phyloP scores from a whole-genome alignment of 306 rosid species.

The Ochetophila trinervis region DNA sequence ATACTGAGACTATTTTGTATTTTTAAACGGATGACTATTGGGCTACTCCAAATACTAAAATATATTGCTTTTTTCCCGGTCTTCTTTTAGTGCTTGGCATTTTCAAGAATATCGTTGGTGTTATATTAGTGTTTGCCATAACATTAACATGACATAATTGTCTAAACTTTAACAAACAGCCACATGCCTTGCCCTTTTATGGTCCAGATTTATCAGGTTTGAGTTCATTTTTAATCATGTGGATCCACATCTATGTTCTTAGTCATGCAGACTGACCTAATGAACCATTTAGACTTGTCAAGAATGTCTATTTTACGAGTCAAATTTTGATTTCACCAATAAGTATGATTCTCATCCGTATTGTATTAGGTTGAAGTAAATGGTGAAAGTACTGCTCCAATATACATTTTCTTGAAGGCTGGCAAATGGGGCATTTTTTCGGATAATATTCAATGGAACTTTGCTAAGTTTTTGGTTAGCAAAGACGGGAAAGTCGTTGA shows the following conservation, averaged over 20 bases:
- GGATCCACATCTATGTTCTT: no score
- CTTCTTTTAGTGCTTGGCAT: no score
- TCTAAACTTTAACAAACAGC: no score
- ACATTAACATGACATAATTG: no score
- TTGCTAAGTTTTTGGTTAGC: slow-evolving; percentile 71
- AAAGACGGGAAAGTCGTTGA: slow-evolving; percentile 67
- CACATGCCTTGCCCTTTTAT: no score
- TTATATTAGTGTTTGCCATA: no score
- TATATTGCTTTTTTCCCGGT: neutral
- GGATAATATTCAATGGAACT: slow-evolving; percentile 90
- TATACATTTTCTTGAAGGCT: slow-evolving; percentile 68
- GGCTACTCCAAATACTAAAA: neutral
- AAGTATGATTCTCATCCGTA: neutral
- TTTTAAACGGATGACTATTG: neutral
- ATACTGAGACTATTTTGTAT: neutral
- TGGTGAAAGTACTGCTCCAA: slow-evolving; percentile 58
- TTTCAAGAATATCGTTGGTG: no score
- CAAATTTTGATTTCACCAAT: neutral
- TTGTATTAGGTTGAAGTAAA: slow-evolving; percentile 72
- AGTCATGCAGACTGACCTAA: no score
- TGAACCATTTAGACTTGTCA: no score
- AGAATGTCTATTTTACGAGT: no score
- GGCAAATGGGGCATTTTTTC: slow-evolving; percentile 79
- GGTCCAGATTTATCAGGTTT: no score
- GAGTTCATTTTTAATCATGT: no score